Conservation (phyloP, 2,329 filamentous ascomycete genomes). For the Gnomoniopsis smithogilvyi region DNA sequence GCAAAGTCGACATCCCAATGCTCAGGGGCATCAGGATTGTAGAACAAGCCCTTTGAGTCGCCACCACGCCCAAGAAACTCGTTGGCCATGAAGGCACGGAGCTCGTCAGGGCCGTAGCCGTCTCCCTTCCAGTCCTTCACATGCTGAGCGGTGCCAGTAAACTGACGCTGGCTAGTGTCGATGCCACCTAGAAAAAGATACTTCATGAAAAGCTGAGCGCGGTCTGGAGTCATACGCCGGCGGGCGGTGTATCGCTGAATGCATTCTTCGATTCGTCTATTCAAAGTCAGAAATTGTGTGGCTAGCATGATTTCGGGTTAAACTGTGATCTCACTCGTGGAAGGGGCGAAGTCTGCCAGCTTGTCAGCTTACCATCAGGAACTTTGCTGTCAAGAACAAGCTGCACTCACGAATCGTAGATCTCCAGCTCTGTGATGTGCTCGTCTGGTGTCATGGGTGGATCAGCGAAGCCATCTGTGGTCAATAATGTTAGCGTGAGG, state of each 20-base stretch:
- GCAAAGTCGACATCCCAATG: constrained; percentile 79
- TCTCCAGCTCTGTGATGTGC: constrained; percentile 57
- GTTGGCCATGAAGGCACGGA: constrained; percentile 60
- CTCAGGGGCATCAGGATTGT: constrained; percentile 44
- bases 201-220: constrained; percentile 66
- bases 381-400: neutral
- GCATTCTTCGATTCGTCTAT: constrained; percentile 79
- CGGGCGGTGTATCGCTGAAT: constrained; percentile 77
- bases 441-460: constrained; percentile 72
- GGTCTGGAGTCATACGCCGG: constrained; percentile 67
- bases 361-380: constrained; percentile 19
- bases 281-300: constrained; percentile 7
- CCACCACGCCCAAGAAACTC: constrained; percentile 54
- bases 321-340: constrained; percentile 42
- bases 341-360: constrained; percentile 47
- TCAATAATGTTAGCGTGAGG: neutral
- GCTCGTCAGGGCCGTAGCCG: constrained; percentile 50
- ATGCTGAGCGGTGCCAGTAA: constrained; percentile 51
- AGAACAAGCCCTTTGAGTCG: constrained; percentile 38
- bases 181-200: constrained; percentile 85
- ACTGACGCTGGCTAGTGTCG: constrained; percentile 53
- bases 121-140: constrained; percentile 42
- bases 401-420: constrained; percentile 62
- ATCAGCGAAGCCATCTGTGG: constrained; percentile 70
- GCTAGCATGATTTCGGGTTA: neutral